These are phyloP conservation scores for Tetrahymena thermophila DNA, from an alignment of 73 alveolate genomes.

Conservation along the genomic window DNA sequence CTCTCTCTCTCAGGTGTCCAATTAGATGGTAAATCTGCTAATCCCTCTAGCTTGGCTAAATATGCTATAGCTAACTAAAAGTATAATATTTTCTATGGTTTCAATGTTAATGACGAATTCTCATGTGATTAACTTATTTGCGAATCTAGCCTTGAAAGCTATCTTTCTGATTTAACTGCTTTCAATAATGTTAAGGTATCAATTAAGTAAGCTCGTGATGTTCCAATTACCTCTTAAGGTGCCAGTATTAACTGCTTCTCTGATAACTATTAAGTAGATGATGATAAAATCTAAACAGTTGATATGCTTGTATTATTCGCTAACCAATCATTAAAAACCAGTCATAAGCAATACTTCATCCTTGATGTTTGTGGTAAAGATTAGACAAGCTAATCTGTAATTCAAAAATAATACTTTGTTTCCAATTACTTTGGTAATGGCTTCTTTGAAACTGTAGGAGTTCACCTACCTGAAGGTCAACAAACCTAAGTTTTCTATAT, in stretches of 20 bases:
- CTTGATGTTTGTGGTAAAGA: not conserved
- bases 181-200: not conserved
- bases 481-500: not conserved
- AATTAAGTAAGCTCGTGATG: not conserved
- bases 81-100: not conserved
- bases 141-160: not conserved
- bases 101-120: not conserved
- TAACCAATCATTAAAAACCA: not conserved
- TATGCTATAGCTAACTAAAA: not conserved
- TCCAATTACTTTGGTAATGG: not conserved
- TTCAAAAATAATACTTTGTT: not conserved
- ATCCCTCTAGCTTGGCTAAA: not conserved
- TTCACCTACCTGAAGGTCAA: not conserved
- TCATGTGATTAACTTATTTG: not conserved
- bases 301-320: not conserved
- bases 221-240: not conserved
- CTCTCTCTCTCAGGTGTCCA: not conserved
- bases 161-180: not conserved
- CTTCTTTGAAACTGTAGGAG: not conserved
- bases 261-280: not conserved
- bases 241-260: not conserved
- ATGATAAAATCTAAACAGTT: not conserved
- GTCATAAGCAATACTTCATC: not conserved
- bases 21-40: not conserved
- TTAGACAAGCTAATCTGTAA: not conserved